Evolutionary conservation across 176 grass and related monocot genomes (phyloP), one percentile per base, ranked within the genome.

Genomic region (Eragrostis curvula): DNA sequence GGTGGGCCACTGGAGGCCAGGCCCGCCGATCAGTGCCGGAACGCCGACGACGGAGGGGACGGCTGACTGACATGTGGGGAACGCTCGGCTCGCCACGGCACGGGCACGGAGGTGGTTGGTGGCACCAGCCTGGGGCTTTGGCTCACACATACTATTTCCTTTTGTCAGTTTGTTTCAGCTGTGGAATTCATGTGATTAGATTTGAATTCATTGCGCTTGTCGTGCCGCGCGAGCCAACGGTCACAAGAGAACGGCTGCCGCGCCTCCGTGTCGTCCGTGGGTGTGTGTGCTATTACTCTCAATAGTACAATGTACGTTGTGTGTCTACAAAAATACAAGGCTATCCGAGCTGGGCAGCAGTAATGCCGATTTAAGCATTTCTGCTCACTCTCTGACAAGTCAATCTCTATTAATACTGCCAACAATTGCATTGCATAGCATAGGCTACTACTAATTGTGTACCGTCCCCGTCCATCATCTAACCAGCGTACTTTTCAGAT

Each of bases 21-120:
- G 70, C 89, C 94, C 1, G 71, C 85, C 10, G 83, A 90, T 12
- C 91, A 97, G 84, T 97, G 94, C 77, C 77, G 77, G 7, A 88
- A 53, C 66, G 66, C 69, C 77, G 36, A 75, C 23, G 59, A 5
- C 29, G 85, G 83, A 17, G 87, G 85, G 60, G 81, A 87, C 42
- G 85, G 69, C 69, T 90, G 81, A 90, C 44, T 87, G 72, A 71
- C 85, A 61, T 62, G 51, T 83, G 79, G 79, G 72, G 10, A 14
- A 28, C 20, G 40, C 18, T 67, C 18, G 7, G 14, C 40, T 44
- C 13, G 24, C 48, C 15, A 36, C 48, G 61, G 50, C 49, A 46
- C 61, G 72, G 64, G n/a, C n/a, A n/a, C 39, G 62, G 48, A 12
- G 10, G 5, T 70, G 68, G 40, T 76, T 49, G 66, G 12, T 23